Conservation (phyloP, 225 moss, liverwort and hornwort species). For the Takakia lepidozioides region DNA sequence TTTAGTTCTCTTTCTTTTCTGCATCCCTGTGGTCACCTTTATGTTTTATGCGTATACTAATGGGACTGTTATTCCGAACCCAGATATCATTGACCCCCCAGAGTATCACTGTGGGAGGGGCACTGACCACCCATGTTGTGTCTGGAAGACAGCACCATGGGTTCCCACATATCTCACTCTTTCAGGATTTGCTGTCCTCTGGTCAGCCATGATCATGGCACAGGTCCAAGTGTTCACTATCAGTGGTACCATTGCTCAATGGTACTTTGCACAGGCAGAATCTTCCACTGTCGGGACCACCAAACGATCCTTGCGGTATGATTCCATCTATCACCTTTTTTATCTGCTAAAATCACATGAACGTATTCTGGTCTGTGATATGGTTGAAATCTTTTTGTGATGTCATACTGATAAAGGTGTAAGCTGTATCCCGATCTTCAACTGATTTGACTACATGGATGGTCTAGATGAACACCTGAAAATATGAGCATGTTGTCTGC, state of each 20-base stretch:
- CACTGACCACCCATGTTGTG: constrained; percentile 48
- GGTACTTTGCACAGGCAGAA: constrained; percentile 60
- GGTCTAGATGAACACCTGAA: too few species aligned
- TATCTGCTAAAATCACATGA: too few species aligned
- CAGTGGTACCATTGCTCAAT: constrained; percentile 61
- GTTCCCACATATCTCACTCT: constrained; percentile 48
- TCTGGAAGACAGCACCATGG: constrained; percentile 66
- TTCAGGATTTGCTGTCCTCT: constrained; percentile 39
- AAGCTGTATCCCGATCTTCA: too few species aligned
- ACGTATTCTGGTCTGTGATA: too few species aligned
- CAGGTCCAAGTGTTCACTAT: constrained; percentile 57
- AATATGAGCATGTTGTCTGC: too few species aligned
- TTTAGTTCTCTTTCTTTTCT: constrained; percentile 24
- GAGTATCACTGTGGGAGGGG: constrained; percentile 30
- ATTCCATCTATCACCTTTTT: too few species aligned
- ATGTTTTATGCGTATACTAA: constrained; percentile 51
- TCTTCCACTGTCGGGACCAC: constrained; percentile 45
- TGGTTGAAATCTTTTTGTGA: too few species aligned
- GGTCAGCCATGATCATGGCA: constrained; percentile 43
- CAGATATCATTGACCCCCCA: constrained; percentile 33
- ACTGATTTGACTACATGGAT: too few species aligned
- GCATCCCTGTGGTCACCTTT: constrained; percentile 32
- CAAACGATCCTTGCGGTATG: constrained; percentile 43
- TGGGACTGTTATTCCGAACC: constrained; percentile 52
- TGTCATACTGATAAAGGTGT: too few species aligned